Evolutionary conservation across 2,329 filamentous ascomycete species (phyloP).

Genomic region (Cladosporium sp.): DNA sequence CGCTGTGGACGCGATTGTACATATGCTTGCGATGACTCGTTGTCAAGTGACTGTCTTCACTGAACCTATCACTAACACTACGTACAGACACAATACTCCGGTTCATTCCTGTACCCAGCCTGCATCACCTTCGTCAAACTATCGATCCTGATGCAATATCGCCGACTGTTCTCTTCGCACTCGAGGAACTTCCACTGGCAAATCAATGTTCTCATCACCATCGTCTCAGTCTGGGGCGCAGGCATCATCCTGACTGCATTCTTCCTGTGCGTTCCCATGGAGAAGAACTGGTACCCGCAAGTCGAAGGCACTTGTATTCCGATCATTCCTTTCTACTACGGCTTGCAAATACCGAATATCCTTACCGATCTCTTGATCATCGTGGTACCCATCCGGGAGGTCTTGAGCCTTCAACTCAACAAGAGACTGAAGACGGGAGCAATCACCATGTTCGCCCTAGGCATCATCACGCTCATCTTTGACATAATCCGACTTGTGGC

Average conservation of each 20-base stretch:
- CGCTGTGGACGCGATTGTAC: background rate
- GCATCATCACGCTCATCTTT: conserved; percentile 11
- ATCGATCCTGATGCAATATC: conserved; percentile 16
- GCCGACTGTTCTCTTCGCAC: conserved; percentile 14
- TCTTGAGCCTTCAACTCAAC: conserved; percentile 8
- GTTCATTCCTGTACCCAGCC: conserved; percentile 15
- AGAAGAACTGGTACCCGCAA: conserved; percentile 10
- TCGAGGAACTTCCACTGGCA: conserved; percentile 13
- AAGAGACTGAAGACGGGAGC: conserved; percentile 13
- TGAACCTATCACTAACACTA: background rate
- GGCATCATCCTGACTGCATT: conserved; percentile 14
- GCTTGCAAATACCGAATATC: conserved; percentile 20
- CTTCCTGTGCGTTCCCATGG: conserved; percentile 15
- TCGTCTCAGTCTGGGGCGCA: conserved; percentile 15
- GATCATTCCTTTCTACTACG: conserved; percentile 18
- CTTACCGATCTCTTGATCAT: conserved; percentile 17
- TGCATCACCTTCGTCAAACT: conserved; percentile 18
- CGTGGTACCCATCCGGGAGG: conserved; percentile 14
- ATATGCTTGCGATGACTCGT: too few relatives aligned
- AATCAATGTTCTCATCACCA: conserved; percentile 10
- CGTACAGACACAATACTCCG: conserved; percentile 14
- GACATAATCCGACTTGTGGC: conserved; percentile 16
- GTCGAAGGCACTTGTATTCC: conserved; percentile 10
- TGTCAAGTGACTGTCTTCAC: too few relatives aligned
- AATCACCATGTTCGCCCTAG: conserved; percentile 9